Base-by-base conservation (phyloP, 2,329 filamentous ascomycete genomes). In the Macroventuria anomochaeta region DNA sequence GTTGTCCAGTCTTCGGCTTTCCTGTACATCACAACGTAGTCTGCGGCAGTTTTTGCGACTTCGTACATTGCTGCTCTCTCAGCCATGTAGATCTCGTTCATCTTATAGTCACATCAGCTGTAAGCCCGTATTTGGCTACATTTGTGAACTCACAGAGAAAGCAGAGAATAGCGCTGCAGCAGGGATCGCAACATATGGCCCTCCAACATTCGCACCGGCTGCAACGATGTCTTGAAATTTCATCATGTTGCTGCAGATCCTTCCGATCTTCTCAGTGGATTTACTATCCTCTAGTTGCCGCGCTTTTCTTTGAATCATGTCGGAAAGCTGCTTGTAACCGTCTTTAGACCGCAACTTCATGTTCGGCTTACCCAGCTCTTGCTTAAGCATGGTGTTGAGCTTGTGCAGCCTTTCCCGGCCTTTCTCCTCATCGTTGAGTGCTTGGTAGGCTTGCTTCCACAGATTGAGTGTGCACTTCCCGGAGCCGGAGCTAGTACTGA, bases 371-470 rank as follows among this genome's bases (percentile, higher is more conserved):
- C 56, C 55, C 5, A 64, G 47, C 13, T 62, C 44, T 29, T 52
- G 34, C 33, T 50, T 59, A 7, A 64, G 33, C n/a, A 59, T 55
- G 2, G 10, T 39, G 11, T 56, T 52, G 7, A 62, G 51, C 43
- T 56, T 64, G 5, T 59, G 47, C n/a, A 64, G 28, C 6, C 56
- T 46, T 39, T 57, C 53, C 40, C 58, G 47, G 10, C 60, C 50
- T 23, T 56, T 52, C 4, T 47, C 43, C 8, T 62, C 57, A 17
- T 52, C 51, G 25, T 41, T 41, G 5, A 62, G 57, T 1, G 36
- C 57, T 15, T 48, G 39, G 29, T 62, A 59, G n/a, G 59, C 61
- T 36, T 62, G 55, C 33, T 51, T 58, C 61, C 61, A 64, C 5
- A 64, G 33, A 12, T 61, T 58, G 5, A 49, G 44, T 7, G 43